These are phyloP conservation scores for Saccharomyces cerevisiae DNA, from an alignment of 805 yeast species.

Conservation along the genomic window DNA sequence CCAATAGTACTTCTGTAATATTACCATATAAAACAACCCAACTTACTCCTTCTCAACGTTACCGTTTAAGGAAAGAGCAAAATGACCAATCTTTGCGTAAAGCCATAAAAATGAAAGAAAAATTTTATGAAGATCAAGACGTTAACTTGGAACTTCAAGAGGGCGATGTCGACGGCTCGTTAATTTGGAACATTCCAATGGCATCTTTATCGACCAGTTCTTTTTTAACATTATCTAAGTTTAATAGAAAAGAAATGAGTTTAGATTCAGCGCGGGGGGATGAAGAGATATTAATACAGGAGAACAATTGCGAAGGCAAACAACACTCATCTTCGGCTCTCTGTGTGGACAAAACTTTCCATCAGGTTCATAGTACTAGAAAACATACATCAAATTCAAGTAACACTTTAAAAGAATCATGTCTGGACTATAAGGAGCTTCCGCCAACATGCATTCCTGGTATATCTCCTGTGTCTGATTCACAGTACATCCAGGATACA, in stretches of 20 bases:
- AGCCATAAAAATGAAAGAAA: slow-evolving; percentile 27
- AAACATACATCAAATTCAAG: background rate
- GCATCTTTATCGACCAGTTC: slow-evolving; percentile 29
- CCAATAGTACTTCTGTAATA: slow-evolving; percentile 14
- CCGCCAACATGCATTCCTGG: slow-evolving; percentile 45
- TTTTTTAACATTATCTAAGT: slow-evolving; percentile 9
- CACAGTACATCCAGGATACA: slow-evolving; percentile 20
- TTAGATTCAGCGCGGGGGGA: background rate
- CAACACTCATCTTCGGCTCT: background rate
- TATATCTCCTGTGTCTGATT: slow-evolving; percentile 16
- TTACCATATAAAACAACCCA: slow-evolving; percentile 9
- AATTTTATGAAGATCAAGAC: slow-evolving; percentile 28
- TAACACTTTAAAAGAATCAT: background rate
- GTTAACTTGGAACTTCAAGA: slow-evolving; percentile 9
- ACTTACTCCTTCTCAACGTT: slow-evolving; percentile 35
- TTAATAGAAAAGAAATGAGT: background rate
- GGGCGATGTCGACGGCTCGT: slow-evolving; percentile 32
- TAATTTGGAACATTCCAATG: slow-evolving; percentile 45
- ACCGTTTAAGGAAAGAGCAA: slow-evolving; percentile 31
- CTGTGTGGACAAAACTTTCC: background rate
- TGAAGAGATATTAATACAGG: background rate
- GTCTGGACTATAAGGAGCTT: slow-evolving; percentile 10
- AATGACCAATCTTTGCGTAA: slow-evolving; percentile 25
- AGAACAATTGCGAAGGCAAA: background rate
- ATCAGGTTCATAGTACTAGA: background rate